Evolutionary conservation across 164 flowering plant genomes (phyloP).

Genomic region (Stephania japonica): DNA sequence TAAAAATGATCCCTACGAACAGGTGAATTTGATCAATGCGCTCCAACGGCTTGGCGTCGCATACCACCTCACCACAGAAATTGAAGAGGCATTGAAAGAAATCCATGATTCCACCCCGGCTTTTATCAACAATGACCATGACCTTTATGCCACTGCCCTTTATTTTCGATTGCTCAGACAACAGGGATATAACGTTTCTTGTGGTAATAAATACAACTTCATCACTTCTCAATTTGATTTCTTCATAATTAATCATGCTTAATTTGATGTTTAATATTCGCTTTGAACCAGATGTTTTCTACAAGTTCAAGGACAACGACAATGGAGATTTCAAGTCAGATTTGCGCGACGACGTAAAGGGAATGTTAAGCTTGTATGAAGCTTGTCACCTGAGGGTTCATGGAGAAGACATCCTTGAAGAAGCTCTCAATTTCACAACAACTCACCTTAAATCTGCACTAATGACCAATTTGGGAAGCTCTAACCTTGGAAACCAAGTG

Average conservation of each 20-base stretch:
- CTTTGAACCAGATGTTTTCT: background rate
- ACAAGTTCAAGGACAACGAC: constrained; percentile 2
- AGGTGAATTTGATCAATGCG: background rate
- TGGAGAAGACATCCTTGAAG: constrained; percentile 4
- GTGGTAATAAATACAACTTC: background rate
- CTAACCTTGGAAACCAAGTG: background rate
- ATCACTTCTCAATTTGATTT: no score
- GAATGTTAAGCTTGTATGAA: constrained; percentile 6
- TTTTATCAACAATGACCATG: background rate
- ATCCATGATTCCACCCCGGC: background rate
- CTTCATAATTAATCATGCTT: no score
- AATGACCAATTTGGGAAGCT: background rate
- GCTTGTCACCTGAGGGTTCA: constrained; percentile 2
- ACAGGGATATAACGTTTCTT: background rate
- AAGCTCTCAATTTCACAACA: background rate
- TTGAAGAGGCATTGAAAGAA: background rate
- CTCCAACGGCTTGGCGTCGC: background rate
- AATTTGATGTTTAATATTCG: background rate
- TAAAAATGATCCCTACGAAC: background rate
- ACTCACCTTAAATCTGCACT: background rate
- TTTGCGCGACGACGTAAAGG: background rate
- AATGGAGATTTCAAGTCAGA: background rate
- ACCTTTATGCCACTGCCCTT: background rate
- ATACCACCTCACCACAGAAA: background rate
- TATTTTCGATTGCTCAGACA: constrained; percentile 3